These are phyloP conservation scores for Metahyphopichia silvanorum DNA, from an alignment of 805 yeast species.

Conservation along the genomic window DNA sequence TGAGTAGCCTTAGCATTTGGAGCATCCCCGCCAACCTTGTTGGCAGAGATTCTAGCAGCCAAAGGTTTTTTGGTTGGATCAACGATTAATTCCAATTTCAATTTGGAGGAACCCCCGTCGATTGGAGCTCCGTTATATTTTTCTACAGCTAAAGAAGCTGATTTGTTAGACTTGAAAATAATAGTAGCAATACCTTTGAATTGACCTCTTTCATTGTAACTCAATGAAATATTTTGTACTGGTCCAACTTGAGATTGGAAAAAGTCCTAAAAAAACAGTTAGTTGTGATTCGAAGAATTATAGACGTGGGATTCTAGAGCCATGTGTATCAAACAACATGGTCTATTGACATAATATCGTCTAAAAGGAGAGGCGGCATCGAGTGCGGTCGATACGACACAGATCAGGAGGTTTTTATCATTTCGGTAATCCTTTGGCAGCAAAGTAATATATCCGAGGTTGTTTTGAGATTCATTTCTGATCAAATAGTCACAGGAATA, in stretches of 20 bases:
- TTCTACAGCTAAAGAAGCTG: constrained; percentile 76
- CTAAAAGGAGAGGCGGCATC: constrained; percentile 3
- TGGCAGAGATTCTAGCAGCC: constrained; percentile 67
- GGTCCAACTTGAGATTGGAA: constrained; percentile 87
- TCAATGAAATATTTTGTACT: constrained; percentile 63
- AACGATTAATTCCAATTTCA: constrained; percentile 77
- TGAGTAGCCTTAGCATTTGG: constrained; percentile 6
- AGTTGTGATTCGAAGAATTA: constrained; percentile 14
- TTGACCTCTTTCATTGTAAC: constrained; percentile 84
- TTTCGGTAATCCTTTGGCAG: too few species aligned
- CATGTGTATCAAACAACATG: too few species aligned
- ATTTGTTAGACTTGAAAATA: constrained; percentile 62
- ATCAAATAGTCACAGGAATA: too few species aligned
- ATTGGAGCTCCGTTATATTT: constrained; percentile 91
- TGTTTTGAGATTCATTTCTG: constrained; percentile 1
- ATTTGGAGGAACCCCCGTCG: constrained; percentile 76
- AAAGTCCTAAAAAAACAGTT: constrained; percentile 63
- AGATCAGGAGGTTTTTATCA: too few species aligned
- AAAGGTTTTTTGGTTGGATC: constrained; percentile 80
- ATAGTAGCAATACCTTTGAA: constrained; percentile 92
- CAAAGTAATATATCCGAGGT: too few species aligned
- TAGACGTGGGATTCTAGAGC: too few species aligned
- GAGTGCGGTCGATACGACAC: too few species aligned
- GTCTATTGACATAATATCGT: too few species aligned
- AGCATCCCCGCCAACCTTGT: constrained; percentile 27